phyloP scores from a whole-genome alignment of 768 basidiomycete species.

The Trametes meyenii region DNA sequence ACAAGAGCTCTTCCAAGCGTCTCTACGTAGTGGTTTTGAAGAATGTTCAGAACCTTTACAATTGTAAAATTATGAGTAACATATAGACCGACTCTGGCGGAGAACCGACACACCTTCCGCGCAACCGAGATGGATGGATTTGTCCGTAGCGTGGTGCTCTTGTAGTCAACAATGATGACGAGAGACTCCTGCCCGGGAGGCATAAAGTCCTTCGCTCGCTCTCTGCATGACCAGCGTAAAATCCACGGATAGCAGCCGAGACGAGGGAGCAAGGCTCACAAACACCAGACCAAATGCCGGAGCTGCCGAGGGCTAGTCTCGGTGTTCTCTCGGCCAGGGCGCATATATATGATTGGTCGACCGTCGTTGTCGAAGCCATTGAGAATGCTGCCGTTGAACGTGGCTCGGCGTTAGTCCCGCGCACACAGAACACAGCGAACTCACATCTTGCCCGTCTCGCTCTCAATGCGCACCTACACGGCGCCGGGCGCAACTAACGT shows the following conservation, averaged over 20 bases:
- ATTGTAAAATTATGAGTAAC: background rate
- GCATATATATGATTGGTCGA: conserved; percentile 87
- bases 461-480: conserved; percentile 65
- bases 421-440: conserved; percentile 26
- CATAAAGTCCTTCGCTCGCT: conserved; percentile 89
- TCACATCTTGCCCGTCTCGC: conserved; percentile 88
- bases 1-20: conserved; percentile 85
- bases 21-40: conserved; percentile 90
- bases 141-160: conserved; percentile 75
- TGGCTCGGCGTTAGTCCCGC: background rate
- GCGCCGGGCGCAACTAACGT: background rate
- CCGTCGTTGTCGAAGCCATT: conserved; percentile 87
- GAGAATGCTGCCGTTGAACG: conserved; percentile 53
- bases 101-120: conserved; percentile 52
- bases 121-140: conserved; percentile 85
- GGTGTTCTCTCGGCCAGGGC: conserved; percentile 87
- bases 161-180: conserved; percentile 86
- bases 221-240: conserved; percentile 44
- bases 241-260: background rate
- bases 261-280: conserved; percentile 53
- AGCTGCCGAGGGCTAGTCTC: conserved; percentile 76
- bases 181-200: conserved; percentile 82
- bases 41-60: conserved; percentile 65
- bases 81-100: background rate
- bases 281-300: conserved; percentile 82